Evolutionary conservation across 768 basidiomycete genomes (phyloP).

Genomic region (Melanogaster broomeanus): DNA sequence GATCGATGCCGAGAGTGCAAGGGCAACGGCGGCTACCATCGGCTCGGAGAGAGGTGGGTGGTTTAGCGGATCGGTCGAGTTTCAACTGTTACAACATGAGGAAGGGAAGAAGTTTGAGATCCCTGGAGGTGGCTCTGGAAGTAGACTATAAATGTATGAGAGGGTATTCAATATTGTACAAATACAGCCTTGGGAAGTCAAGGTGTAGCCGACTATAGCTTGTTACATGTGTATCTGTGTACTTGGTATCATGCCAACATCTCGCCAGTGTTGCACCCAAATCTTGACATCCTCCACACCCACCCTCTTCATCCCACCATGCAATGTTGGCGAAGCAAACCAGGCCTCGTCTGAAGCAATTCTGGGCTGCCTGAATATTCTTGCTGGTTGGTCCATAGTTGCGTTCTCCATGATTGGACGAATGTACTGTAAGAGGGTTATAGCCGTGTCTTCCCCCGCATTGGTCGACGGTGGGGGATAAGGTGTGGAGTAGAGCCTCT

Average conservation of each 20-base stretch:
- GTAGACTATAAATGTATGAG: neutral
- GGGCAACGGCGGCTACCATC: slow-evolving; percentile 21
- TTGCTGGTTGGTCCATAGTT: neutral
- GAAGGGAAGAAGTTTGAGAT: slow-evolving; percentile 29
- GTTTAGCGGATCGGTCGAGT: slow-evolving; percentile 41
- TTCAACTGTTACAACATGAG: slow-evolving; percentile 36
- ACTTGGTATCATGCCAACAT: slow-evolving; percentile 3
- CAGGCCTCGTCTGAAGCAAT: slow-evolving; percentile 3
- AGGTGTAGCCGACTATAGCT: neutral
- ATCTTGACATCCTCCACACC: slow-evolving; percentile 6
- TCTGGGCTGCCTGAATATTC: slow-evolving; percentile 3
- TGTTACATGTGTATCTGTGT: neutral
- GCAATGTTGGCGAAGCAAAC: slow-evolving; percentile 11
- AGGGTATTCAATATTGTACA: too few relatives aligned
- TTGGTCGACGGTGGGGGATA: neutral
- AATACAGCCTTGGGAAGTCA: neutral
- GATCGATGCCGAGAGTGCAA: slow-evolving; percentile 27
- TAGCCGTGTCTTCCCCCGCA: slow-evolving; percentile 3
- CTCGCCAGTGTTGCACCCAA: slow-evolving; percentile 13
- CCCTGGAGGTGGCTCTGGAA: neutral
- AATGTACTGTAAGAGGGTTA: slow-evolving; percentile 3
- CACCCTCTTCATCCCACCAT: neutral
- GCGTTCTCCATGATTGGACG: neutral
- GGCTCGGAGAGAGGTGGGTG: slow-evolving; percentile 35
- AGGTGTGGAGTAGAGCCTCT: neutral